Percentiles rank a stretch among this genome's conserved stretches.
phyloP scores from a whole-genome alignment of 495 filamentous ascomycete species.

The Thozetella sp. region DNA sequence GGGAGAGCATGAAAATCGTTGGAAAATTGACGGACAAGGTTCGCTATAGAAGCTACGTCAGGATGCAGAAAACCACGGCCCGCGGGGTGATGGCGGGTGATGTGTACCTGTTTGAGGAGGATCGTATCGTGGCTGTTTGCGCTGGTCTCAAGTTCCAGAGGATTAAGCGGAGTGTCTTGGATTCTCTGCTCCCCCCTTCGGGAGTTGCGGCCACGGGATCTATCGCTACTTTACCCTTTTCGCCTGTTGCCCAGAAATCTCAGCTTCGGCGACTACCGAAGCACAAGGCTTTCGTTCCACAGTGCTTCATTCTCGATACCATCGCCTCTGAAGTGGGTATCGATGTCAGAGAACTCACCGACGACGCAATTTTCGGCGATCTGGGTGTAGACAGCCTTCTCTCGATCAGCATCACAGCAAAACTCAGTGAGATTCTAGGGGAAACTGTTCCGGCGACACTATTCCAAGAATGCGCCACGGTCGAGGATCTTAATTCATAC shows the following conservation, averaged over 20 bases:
- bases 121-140: conserved; percentile 42
- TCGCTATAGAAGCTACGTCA: conserved; percentile 63
- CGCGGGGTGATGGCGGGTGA: conserved; percentile 41
- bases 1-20: conserved; percentile 62
- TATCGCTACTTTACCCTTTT: too few species aligned
- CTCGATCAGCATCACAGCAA: conserved; percentile 38
- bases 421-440: conserved; percentile 39
- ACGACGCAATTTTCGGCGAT: conserved; percentile 36
- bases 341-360: conserved; percentile 8
- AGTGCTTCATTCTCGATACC: conserved; percentile 3
- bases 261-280: too few species aligned
- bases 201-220: too few species aligned
- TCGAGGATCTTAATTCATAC: conserved; percentile 30
- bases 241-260: too few species aligned
- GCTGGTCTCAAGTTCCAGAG: conserved; percentile 54
- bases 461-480: conserved; percentile 41
- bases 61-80: conserved; percentile 47
- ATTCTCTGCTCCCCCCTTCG: conserved; percentile 48
- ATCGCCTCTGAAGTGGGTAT: conserved; percentile 32
- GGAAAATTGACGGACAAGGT: conserved; percentile 54
- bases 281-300: neutral
- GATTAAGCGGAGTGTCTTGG: conserved; percentile 54
- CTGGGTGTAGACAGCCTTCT: conserved; percentile 54
- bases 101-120: conserved; percentile 55
- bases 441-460: conserved; percentile 33